Evolutionary conservation across 768 basidiomycete species (phyloP).

Genomic region (Rhodotorula diobovata): DNA sequence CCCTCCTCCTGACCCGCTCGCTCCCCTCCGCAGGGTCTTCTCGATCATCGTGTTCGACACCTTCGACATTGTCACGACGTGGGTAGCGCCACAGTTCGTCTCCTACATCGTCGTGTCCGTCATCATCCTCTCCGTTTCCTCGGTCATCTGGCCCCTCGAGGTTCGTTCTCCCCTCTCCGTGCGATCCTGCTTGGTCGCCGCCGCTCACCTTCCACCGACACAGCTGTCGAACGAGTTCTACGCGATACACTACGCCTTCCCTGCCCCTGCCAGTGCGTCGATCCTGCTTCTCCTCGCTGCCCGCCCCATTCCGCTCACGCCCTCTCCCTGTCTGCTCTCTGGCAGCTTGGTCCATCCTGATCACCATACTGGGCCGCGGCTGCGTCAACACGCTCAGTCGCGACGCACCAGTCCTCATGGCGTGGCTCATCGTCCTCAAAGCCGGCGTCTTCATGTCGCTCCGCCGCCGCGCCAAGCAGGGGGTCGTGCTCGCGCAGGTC

Average conservation of each 20-base stretch:
- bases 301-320: too few relatives aligned
- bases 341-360: not conserved
- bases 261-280: constrained; percentile 7
- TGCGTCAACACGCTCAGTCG: constrained; percentile 3
- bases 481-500: not conserved
- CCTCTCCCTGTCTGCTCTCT: not conserved
- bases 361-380: constrained; percentile 14
- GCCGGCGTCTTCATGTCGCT: constrained; percentile 12
- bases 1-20: too few relatives aligned
- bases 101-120: constrained; percentile 2
- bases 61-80: constrained; percentile 14
- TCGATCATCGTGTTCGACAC: constrained; percentile 18
- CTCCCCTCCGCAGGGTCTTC: not conserved
- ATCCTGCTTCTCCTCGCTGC: too few relatives aligned
- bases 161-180: not conserved
- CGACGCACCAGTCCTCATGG: constrained; percentile 17
- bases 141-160: constrained; percentile 21
- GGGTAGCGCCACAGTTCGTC: not conserved
- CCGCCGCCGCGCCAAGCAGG: constrained; percentile 1
- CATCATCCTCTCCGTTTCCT: constrained; percentile 9
- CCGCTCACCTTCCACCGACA: not conserved
- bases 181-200: too few relatives aligned
- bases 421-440: constrained; percentile 22
- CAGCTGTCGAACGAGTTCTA: constrained; percentile 20
- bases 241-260: constrained; percentile 15